Evolutionary conservation across 352 stramenopile genomes (phyloP), one percentile per base, ranked within the genome.

Genomic region (Phytophthora colocasiae): DNA sequence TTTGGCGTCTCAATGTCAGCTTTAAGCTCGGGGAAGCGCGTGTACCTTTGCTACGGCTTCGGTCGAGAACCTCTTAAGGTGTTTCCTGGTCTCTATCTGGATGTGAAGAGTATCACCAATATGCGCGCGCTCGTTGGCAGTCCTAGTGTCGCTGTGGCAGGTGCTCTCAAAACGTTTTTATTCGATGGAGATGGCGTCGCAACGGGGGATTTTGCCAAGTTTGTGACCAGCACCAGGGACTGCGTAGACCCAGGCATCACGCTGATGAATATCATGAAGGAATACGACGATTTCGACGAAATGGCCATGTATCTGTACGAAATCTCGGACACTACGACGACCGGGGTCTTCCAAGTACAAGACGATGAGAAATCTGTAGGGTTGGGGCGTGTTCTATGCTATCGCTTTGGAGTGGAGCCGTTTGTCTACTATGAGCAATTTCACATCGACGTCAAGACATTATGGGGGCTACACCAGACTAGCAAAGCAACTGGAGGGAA

Each of bases 241-340:
- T 92, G 83, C 46, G 68, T 67, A 4, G 39, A 31, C 1, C 71
- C 71, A 0, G 83, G 83, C 0, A 68, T 89, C 32, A 65, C 69
- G 9, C 63, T 90, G 2, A 34, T 69, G 6, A 89, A 89, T 26
- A 73, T 90, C 26, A 76, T 84, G 22, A 89, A 87, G 34, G 80
- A 90, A 38, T 92, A 87, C 39, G 83, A 92, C 27, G 74, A 90
- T 27, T 75, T 72, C 11, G 38, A 58, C 5, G 80, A 90, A 34
- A 90, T 90, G 80, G 78, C 81, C 3, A 83, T 90, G 63, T 90
- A 85, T 57, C n/a, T 92, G 36, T 92, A 92, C 44, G 77, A 89
- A 40, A 83, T 80, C 38, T 73, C 78, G 6, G 43, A 54, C 1
- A 64, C 58, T 0, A 66, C 81, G 2, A 85, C 83, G 1, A 69